Conservation (phyloP, 371 early-diverging fungal genomes). For the Synchytrium microbalum region DNA sequence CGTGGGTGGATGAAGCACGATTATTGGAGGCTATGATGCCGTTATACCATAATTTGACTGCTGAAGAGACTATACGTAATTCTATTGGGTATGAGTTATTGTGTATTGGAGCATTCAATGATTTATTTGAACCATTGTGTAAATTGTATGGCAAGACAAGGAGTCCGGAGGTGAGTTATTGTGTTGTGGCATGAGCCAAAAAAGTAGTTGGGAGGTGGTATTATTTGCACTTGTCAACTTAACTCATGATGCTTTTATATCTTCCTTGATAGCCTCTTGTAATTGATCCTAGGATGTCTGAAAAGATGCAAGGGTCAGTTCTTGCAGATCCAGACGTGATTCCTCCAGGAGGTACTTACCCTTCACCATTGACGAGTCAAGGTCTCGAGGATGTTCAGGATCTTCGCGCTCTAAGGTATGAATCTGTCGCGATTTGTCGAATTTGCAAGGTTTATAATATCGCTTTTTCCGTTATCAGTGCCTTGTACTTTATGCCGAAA, state of each 20-base stretch:
- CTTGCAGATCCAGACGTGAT: constrained; percentile 54
- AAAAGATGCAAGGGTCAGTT: constrained; percentile 55
- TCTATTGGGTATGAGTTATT: constrained; percentile 61
- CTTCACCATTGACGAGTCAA: constrained; percentile 48
- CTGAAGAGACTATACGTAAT: constrained; percentile 70
- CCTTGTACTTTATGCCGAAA: constrained; percentile 31
- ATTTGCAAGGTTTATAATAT: neutral
- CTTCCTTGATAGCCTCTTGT: constrained; percentile 29
- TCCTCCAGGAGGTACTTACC: constrained; percentile 63
- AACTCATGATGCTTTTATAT: neutral
- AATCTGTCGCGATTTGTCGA: neutral
- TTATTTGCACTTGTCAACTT: neutral
- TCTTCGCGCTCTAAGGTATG: constrained; percentile 22
- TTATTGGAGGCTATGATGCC: constrained; percentile 71
- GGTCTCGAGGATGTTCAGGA: constrained; percentile 27
- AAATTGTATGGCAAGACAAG: constrained; percentile 32
- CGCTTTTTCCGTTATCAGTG: constrained; percentile 10
- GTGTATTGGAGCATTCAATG: constrained; percentile 58
- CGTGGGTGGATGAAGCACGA: constrained; percentile 83
- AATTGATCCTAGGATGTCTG: constrained; percentile 50
- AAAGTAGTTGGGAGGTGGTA: neutral
- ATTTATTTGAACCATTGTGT: constrained; percentile 59
- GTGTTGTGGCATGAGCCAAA: constrained; percentile 7
- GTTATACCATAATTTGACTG: constrained; percentile 56
- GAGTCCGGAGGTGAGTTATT: constrained; percentile 12